Conservation (phyloP, 305 asterid species). For the Solanum aculeatissimum region DNA sequence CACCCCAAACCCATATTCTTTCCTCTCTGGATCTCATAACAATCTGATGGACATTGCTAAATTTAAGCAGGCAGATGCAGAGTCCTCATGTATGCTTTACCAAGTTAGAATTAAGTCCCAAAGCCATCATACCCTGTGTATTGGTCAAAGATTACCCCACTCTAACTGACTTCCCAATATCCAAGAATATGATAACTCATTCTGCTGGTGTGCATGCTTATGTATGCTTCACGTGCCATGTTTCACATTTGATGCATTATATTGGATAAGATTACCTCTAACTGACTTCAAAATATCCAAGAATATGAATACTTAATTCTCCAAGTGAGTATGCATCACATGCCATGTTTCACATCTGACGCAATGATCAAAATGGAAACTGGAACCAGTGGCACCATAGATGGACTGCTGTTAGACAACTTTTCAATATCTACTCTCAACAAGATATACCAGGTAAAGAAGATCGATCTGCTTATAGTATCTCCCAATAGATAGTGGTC, state of each 20-base stretch:
- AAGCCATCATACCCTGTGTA: background rate
- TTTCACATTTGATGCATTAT: background rate
- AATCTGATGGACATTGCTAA: background rate
- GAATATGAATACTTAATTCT: background rate
- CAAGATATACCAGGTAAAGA: background rate
- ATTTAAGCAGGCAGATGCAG: background rate
- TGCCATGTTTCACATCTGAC: background rate
- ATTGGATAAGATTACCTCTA: background rate
- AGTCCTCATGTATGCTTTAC: background rate
- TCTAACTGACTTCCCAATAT: background rate
- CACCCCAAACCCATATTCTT: background rate
- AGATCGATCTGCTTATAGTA: background rate
- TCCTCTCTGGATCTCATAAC: background rate
- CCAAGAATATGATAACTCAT: background rate
- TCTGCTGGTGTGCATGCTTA: background rate
- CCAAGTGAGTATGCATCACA: background rate
- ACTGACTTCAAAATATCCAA: background rate
- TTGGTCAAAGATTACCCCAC: background rate
- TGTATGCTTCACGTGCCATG: background rate
- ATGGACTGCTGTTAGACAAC: background rate
- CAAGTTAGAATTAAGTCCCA: background rate
- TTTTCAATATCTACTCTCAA: background rate
- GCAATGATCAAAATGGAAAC: background rate
- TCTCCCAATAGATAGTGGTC: background rate
- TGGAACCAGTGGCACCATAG: background rate